These are phyloP conservation scores for Cardiospermum halicacabum DNA, from an alignment of 345 rosid genomes.

Conservation along the genomic window DNA sequence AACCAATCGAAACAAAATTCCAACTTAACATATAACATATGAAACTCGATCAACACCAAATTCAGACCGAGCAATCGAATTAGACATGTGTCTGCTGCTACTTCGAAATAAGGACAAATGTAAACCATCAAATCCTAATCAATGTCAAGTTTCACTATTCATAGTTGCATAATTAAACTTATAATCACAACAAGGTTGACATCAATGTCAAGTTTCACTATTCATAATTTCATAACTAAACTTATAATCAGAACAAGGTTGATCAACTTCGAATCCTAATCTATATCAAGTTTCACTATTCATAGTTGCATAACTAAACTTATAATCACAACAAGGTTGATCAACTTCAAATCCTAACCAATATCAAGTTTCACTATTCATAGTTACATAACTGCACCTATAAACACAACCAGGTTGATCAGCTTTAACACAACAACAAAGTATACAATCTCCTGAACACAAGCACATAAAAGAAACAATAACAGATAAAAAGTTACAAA, in stretches of 20 bases:
- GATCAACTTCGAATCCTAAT: background rate
- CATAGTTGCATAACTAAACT: background rate
- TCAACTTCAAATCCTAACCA: background rate
- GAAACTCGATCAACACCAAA: background rate
- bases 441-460: background rate
- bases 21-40: background rate
- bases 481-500: background rate
- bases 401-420: too few relatives aligned
- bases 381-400: too few relatives aligned
- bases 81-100: background rate
- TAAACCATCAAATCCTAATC: background rate
- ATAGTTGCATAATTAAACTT: background rate
- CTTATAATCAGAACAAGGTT: too few relatives aligned
- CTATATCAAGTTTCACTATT: background rate
- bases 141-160: background rate
- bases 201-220: too few relatives aligned
- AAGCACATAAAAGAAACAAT: background rate
- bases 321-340: too few relatives aligned
- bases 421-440: too few relatives aligned
- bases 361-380: too few relatives aligned
- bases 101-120: background rate
- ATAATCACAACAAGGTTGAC: too few relatives aligned
- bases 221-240: too few relatives aligned
- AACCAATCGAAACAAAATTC: too few relatives aligned
- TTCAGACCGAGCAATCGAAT: background rate